Evolutionary conservation across 805 yeast species (phyloP).

Genomic region (Limtongozyma cylindracea): DNA sequence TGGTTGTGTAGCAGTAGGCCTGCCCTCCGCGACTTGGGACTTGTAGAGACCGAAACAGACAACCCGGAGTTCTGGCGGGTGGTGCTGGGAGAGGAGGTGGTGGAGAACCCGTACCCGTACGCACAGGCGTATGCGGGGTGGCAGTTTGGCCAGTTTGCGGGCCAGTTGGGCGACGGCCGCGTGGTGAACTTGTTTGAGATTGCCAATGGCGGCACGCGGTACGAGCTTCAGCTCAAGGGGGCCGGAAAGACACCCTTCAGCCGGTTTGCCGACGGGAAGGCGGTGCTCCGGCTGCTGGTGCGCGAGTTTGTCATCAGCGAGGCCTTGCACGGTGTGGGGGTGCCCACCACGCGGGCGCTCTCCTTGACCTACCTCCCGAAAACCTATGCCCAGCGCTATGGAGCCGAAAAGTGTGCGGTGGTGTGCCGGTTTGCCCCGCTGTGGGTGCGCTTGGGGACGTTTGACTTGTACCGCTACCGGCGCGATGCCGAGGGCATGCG

Average conservation of each 20-base stretch:
- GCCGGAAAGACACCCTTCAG: slow-evolving; percentile 83
- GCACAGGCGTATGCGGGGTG: slow-evolving; percentile 88
- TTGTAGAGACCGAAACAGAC: slow-evolving; percentile 12
- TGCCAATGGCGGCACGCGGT: slow-evolving; percentile 12
- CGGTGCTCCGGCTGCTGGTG: slow-evolving; percentile 68
- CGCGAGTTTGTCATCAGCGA: slow-evolving; percentile 78
- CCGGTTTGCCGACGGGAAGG: slow-evolving; percentile 92
- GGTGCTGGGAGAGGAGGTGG: slow-evolving; percentile 27
- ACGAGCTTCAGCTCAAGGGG: slow-evolving; percentile 72
- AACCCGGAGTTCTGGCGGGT: slow-evolving; percentile 23
- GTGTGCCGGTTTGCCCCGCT: slow-evolving; percentile 63
- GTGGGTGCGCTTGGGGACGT: slow-evolving; percentile 78
- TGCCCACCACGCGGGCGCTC: slow-evolving; percentile 72
- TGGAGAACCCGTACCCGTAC: slow-evolving; percentile 36
- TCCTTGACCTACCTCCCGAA: slow-evolving; percentile 48
- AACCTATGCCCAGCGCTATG: slow-evolving; percentile 48
- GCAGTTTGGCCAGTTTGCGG: slow-evolving; percentile 93
- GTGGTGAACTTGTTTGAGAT: slow-evolving; percentile 64
- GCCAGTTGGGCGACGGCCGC: slow-evolving; percentile 92
- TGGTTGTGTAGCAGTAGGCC: slow-evolving; percentile 29
- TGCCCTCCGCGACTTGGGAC: slow-evolving; percentile 38
- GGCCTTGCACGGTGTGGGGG: slow-evolving; percentile 51
- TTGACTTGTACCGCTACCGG: slow-evolving; percentile 58
- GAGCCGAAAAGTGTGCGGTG: slow-evolving; percentile 62
- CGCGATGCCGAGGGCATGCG: slow-evolving; percentile 41